Conservation (phyloP, 2,329 filamentous ascomycete genomes). For the Trichoderma polysporum region DNA sequence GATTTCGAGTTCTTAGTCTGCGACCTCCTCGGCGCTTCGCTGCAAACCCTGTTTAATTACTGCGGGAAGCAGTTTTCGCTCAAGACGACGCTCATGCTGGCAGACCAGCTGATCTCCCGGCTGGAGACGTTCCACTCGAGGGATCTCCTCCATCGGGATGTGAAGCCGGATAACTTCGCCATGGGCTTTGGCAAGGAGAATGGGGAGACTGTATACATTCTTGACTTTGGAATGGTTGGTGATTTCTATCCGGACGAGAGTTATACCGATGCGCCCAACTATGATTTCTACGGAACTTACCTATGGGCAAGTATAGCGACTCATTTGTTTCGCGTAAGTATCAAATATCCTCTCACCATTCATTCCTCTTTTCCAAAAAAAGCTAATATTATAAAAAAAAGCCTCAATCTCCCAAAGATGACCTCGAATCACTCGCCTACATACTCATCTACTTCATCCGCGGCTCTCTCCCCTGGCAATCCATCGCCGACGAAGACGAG, state of each 20-base stretch:
- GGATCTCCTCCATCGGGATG: slow-evolving; percentile 25
- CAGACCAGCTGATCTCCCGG: slow-evolving; percentile 26
- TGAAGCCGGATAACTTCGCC: slow-evolving; percentile 28
- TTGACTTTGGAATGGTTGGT: slow-evolving; percentile 26
- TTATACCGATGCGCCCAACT: background rate
- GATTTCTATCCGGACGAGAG: background rate
- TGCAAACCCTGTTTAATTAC: slow-evolving; percentile 60
- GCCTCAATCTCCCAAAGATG: slow-evolving; percentile 21
- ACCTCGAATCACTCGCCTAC: slow-evolving; percentile 23
- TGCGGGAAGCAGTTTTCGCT: slow-evolving; percentile 26
- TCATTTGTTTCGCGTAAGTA: slow-evolving; percentile 1
- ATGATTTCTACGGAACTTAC: slow-evolving; percentile 1
- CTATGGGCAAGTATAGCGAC: background rate
- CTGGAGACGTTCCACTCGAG: slow-evolving; percentile 25
- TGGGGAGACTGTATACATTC: slow-evolving; percentile 24
- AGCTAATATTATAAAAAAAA: background rate
- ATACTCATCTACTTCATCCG: slow-evolving; percentile 21
- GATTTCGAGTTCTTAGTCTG: slow-evolving; percentile 28
- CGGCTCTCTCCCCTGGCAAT: slow-evolving; percentile 22
- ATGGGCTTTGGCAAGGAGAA: slow-evolving; percentile 26
- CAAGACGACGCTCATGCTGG: slow-evolving; percentile 28
- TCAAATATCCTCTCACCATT: background rate
- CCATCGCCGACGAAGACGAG: background rate
- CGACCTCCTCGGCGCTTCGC: slow-evolving; percentile 54
- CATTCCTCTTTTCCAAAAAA: background rate